Base-by-base conservation (phyloP, 208 protist genomes). In the Porcisia hertigi region DNA sequence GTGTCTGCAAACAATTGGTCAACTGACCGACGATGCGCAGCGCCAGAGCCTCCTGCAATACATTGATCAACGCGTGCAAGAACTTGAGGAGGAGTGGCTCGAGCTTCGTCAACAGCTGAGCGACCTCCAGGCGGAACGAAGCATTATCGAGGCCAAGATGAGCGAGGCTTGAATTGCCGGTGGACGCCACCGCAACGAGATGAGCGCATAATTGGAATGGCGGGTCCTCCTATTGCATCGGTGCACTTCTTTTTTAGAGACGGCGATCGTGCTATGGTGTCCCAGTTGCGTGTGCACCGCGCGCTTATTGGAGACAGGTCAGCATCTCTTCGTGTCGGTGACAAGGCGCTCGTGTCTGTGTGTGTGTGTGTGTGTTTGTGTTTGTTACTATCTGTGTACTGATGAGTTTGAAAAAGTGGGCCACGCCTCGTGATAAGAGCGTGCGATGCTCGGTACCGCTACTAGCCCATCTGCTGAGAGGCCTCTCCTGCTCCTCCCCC, bases 81-180 rank as follows among this genome's bases (percentile, higher is more conserved):
- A 86, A 12, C 81, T 93, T 12, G 86, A 92, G 62, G 80, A 85
- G 47, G 87, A 95, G 71, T 83, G 73, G 66, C 30, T 71, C 16
- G 76, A 86, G 64, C 69, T 95, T 71, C 78, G 72, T 39, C 82
- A 80, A 53, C 86, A 88, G 65, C 75, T 86, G 70, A 81, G 74
- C 52, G 79, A 78, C 34, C 70, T 92, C 43, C 47, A 85, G 18
- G 81, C 80, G 39, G 79, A 82, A 53, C 66, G 53, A 3, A 58
- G 53, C 58, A 60, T 82, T 80, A 60, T 80, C 64, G 34, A 66
- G 73, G 69, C 71, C 57, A 60, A 72, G 59, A 58, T 71, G 53
- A 23, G 62, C 20, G 70, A 58, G 53, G 23, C 47, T 36, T 47
- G 53, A 62, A 7, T 25, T 25, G 8, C 30, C 45, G n/a, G 53